A percentile compares a stretch with the other conserved stretches of the same genome.
These are phyloP conservation scores for Kluyveromyces dobzhanskii DNA, from an alignment of 805 yeast genomes.

Conservation along the genomic window DNA sequence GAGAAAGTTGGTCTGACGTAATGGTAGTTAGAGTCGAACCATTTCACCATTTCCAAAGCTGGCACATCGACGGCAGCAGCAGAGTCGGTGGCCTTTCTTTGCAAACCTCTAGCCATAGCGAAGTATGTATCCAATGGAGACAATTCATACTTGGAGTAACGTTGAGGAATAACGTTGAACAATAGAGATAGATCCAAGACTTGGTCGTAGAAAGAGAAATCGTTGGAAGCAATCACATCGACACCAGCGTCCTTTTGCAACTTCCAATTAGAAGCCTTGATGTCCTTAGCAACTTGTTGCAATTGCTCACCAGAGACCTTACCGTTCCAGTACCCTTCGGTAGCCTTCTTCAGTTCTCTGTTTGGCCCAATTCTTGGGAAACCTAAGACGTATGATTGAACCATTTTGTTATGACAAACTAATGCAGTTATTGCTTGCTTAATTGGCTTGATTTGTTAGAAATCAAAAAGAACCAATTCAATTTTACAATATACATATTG, in stretches of 20 bases:
- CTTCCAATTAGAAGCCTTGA: constrained; percentile 96
- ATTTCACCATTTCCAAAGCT: constrained; percentile 98
- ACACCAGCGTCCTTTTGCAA: constrained; percentile 96
- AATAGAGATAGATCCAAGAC: constrained; percentile 85
- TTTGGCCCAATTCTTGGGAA: constrained; percentile 99
- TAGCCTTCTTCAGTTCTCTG: constrained; percentile 98
- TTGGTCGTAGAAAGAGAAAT: constrained; percentile 97
- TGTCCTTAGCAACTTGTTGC: constrained; percentile 85
- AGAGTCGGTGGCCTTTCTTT: constrained; percentile 86
- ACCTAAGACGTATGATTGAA: constrained; percentile 94
- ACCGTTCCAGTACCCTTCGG: constrained; percentile 99
- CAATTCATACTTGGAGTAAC: constrained; percentile 88
- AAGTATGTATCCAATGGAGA: constrained; percentile 85
- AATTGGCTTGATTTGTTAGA: too few species aligned
- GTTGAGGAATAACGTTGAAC: constrained; percentile 94
- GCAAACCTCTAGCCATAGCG: constrained; percentile 99
- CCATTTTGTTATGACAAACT: constrained; percentile 44
- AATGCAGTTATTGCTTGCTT: too few species aligned
- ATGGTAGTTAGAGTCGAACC: constrained; percentile 99
- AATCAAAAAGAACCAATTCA: too few species aligned
- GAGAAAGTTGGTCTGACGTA: constrained; percentile 99
- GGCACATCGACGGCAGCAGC: constrained; percentile 93
- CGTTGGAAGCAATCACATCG: constrained; percentile 94
- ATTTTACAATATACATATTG: too few species aligned
- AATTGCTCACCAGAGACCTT: constrained; percentile 82